phyloP scores from a whole-genome alignment of 1,139 yeast genomes.

The Pichia sp. region DNA sequence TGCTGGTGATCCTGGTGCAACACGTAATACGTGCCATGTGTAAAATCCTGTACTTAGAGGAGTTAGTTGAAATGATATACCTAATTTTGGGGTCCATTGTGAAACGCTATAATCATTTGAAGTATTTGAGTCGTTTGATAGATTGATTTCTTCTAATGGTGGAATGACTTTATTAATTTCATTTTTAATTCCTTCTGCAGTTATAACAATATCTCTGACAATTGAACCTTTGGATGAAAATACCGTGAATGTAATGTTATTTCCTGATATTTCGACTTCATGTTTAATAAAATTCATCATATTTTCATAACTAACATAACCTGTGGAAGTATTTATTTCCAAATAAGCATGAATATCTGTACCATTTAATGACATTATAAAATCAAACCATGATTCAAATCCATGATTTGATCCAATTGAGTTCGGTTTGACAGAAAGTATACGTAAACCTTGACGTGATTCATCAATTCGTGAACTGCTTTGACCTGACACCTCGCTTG shows the following conservation, averaged over 20 bases:
- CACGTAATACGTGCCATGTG: constrained; percentile 80
- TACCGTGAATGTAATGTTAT: constrained; percentile 50
- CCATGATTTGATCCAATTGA: constrained; percentile 43
- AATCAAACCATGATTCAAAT: constrained; percentile 83
- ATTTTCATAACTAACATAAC: constrained; percentile 17
- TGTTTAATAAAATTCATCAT: constrained; percentile 32
- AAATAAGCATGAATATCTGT: constrained; percentile 41
- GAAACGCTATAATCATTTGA: not conserved
- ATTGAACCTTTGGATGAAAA: constrained; percentile 91
- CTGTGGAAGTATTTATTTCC: constrained; percentile 13
- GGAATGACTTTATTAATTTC: constrained; percentile 4
- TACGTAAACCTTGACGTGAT: constrained; percentile 45
- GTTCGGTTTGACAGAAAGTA: constrained; percentile 41
- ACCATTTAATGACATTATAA: constrained; percentile 69
- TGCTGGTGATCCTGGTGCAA: constrained; percentile 79
- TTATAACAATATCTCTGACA: constrained; percentile 45
- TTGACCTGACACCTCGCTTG: constrained; percentile 19
- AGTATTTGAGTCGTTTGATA: constrained; percentile 22
- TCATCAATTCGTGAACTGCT: constrained; percentile 10
- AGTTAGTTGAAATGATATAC: constrained; percentile 69
- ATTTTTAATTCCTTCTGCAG: constrained; percentile 29
- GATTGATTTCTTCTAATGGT: constrained; percentile 14
- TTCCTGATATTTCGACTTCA: constrained; percentile 29
- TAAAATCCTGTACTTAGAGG: constrained; percentile 70
- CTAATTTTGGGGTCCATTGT: constrained; percentile 35